Evolutionary conservation across 441 rosid species (phyloP), one percentile per base, ranked within the genome.

Genomic region (Geranium incanum): DNA sequence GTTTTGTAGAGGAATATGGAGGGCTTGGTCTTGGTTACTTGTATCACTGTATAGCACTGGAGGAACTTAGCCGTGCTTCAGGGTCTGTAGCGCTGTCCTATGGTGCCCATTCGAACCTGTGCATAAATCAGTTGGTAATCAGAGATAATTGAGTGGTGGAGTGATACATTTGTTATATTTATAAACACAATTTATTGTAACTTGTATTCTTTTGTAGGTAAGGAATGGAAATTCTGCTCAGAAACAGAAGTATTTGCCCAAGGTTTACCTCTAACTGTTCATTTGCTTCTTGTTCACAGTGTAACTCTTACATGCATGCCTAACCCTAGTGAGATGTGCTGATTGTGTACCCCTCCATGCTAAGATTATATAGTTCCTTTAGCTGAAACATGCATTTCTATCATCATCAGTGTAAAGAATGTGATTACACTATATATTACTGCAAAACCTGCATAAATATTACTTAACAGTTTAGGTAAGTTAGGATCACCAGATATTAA

Each of bases 11-110:
- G 95, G 97, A 86, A 77, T 88, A 87, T 77, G 99, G 99, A 78
- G 97, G 99, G 63, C 84, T 94, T 77, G 97, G 97, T 70, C 99
- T 94, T 77, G 97, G 97, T 78, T 94, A 94, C 79, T 81, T 92
- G 82, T 94, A 89, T 76, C 97, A 92, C 71, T 92, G 99, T 76
- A 80, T 92, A 79, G 97, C 95, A 1, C 74, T 94, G 91, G 99
- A 94, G 78, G 97, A 92, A 81, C 80, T 94, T 76, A 92, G 97
- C 69, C 88, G 91, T 45, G 97, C 97, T 43, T 94, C 99, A 0
- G 97, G 95, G 21, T 92, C 97, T 5, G 99, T 92, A 78, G 97
- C 84, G n/a, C 83, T 94, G 74, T 90, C 99, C 60, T 94, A 88
- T 74, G 97, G 97, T 77, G 94, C 97, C 23, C 99, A 94, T 80